A percentile compares a stretch with the other conserved stretches of the same genome.
Evolutionary conservation across 495 filamentous ascomycete genomes (phyloP).

Genomic region (Penicillium bialowiezense): DNA sequence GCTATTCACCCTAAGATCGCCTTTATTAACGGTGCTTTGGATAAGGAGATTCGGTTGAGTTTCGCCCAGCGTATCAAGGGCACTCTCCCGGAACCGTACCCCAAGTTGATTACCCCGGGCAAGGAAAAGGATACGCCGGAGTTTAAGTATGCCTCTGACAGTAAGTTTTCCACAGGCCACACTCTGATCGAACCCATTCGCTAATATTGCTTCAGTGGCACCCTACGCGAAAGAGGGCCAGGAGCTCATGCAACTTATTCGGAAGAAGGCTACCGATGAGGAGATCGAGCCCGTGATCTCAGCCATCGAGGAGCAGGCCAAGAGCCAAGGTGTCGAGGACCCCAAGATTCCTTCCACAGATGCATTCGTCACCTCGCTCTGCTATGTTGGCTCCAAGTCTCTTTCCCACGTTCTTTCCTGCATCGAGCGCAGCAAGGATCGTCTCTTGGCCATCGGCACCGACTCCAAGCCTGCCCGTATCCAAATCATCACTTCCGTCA

Average conservation of each 20-base stretch:
- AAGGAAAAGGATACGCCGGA: slow-evolving; percentile 92
- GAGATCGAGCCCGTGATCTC: slow-evolving; percentile 76
- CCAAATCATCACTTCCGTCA: slow-evolving; percentile 87
- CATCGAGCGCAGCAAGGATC: slow-evolving; percentile 94
- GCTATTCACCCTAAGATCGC: slow-evolving; percentile 83
- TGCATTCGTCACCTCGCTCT: slow-evolving; percentile 88
- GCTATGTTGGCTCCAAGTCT: slow-evolving; percentile 88
- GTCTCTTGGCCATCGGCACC: slow-evolving; percentile 73
- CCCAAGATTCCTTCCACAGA: slow-evolving; percentile 82
- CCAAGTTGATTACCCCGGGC: slow-evolving; percentile 73
- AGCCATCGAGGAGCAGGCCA: slow-evolving; percentile 71
- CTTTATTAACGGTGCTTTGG: slow-evolving; percentile 84
- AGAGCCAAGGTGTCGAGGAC: slow-evolving; percentile 61
- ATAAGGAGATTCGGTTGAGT: slow-evolving; percentile 95
- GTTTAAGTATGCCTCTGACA: slow-evolving; percentile 82
- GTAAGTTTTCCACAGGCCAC: slow-evolving; percentile 46
- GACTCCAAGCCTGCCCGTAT: slow-evolving; percentile 68
- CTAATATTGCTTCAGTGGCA: slow-evolving; percentile 49
- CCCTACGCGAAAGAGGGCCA: slow-evolving; percentile 79
- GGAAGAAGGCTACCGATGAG: slow-evolving; percentile 76
- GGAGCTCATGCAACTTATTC: slow-evolving; percentile 74
- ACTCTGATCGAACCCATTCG: background rate
- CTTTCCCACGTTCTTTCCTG: slow-evolving; percentile 93
- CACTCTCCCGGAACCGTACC: slow-evolving; percentile 83
- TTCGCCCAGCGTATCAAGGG: slow-evolving; percentile 96